Conservation (phyloP, 805 yeast genomes). For the Kurtzmaniella cleridarum region DNA sequence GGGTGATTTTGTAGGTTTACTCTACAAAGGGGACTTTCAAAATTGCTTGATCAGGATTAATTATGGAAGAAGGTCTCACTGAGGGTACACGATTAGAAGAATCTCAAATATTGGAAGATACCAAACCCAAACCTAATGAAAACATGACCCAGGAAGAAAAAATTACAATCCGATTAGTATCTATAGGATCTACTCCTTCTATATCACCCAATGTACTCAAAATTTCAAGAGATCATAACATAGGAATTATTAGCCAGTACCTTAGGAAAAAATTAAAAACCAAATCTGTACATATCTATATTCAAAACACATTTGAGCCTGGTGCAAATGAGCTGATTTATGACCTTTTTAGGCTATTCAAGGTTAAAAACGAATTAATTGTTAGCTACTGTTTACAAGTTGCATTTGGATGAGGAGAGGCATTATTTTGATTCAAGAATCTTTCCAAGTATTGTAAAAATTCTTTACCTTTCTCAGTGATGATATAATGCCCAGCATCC, state of each 20-base stretch:
- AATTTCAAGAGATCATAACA: constrained; percentile 42
- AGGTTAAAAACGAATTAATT: constrained; percentile 30
- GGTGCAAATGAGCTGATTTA: constrained; percentile 35
- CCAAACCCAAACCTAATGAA: neutral
- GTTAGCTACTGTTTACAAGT: constrained; percentile 34
- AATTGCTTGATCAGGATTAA: too few relatives aligned
- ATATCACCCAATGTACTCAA: constrained; percentile 47
- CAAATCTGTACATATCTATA: constrained; percentile 25
- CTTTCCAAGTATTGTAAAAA: neutral
- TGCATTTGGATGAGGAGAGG: constrained; percentile 31
- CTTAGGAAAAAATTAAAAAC: constrained; percentile 34
- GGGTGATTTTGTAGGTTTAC: too few relatives aligned
- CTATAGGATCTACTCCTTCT: constrained; percentile 54
- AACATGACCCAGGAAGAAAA: constrained; percentile 14
- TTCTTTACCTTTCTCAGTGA: constrained; percentile 4
- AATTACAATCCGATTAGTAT: constrained; percentile 49
- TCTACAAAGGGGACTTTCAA: too few relatives aligned
- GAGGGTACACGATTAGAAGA: too few relatives aligned
- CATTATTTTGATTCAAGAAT: neutral
- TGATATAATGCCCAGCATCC: constrained; percentile 4
- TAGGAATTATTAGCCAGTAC: constrained; percentile 42
- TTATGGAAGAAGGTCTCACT: too few relatives aligned
- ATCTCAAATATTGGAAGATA: neutral
- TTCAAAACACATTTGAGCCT: constrained; percentile 38
- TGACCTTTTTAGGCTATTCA: constrained; percentile 24